Evolutionary conservation across 1,139 yeast genomes (phyloP).

Genomic region (Kazachstania sp.): DNA sequence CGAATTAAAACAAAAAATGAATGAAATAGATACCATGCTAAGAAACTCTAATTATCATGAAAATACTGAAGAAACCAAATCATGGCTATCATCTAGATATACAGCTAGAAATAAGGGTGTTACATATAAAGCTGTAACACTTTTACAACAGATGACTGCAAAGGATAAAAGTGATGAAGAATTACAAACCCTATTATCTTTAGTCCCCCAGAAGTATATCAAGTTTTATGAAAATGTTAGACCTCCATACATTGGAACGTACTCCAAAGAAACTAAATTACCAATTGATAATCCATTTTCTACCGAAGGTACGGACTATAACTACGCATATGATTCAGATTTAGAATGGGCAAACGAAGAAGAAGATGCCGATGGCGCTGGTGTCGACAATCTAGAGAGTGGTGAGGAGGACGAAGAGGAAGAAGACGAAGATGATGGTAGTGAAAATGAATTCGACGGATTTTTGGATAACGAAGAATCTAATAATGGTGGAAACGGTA

Average conservation of each 20-base stretch:
- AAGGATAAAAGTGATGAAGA: conserved; percentile 33
- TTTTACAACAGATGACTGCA: conserved; percentile 26
- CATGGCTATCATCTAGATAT: conserved; percentile 20
- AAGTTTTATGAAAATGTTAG: conserved; percentile 76
- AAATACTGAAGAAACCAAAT: conserved; percentile 13
- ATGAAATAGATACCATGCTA: conserved; percentile 16
- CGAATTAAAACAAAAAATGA: conserved; percentile 12
- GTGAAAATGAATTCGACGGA: conserved; percentile 51
- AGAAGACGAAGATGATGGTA: conserved; percentile 48
- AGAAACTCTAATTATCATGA: conserved; percentile 8
- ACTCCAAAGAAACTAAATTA: conserved; percentile 32
- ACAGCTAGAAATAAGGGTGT: conserved; percentile 12
- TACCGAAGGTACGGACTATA: conserved; percentile 37
- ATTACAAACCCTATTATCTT: conserved; percentile 31
- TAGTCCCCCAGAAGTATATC: conserved; percentile 50
- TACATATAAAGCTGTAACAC: conserved; percentile 27
- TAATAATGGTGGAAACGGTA: conserved; percentile 12
- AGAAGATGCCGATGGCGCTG: conserved; percentile 56
- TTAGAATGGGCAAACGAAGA: conserved; percentile 67
- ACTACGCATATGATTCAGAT: conserved; percentile 71
- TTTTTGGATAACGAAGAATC: conserved; percentile 57
- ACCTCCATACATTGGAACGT: conserved; percentile 82
- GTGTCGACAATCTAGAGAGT: conserved; percentile 49
- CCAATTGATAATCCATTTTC: conserved; percentile 39
- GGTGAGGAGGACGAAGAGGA: conserved; percentile 53